A percentile compares a stretch with the other conserved stretches of the same genome.
phyloP scores from a whole-genome alignment of 371 early-diverging fungal genomes.

The Parasitella parasitica region DNA sequence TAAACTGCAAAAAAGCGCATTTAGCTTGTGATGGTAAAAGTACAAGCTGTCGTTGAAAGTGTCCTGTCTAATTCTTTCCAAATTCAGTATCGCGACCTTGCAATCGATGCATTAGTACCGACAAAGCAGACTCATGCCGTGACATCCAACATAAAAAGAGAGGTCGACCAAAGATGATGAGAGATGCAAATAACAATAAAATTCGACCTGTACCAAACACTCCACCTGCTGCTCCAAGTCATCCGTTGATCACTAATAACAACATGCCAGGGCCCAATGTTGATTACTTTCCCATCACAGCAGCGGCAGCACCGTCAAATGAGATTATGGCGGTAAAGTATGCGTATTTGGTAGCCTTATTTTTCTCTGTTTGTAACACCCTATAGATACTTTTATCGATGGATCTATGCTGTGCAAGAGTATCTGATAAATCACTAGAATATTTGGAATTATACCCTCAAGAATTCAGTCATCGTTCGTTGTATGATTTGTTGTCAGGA shows the following conservation, averaged over 20 bases:
- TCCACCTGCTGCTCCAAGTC: not conserved
- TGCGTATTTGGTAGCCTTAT: not conserved
- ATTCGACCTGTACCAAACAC: not conserved
- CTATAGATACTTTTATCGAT: constrained; percentile 23
- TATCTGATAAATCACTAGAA: constrained; percentile 21
- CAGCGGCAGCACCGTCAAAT: not conserved
- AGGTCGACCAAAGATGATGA: constrained; percentile 26
- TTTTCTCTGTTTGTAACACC: not conserved
- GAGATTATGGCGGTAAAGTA: constrained; percentile 2
- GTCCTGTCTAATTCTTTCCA: not conserved
- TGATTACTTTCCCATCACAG: not conserved
- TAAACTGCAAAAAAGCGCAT: constrained; percentile 29
- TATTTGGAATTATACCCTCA: constrained; percentile 23
- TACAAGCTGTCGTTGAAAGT: too few relatives aligned
- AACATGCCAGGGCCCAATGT: not conserved
- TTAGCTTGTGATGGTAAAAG: constrained; percentile 29
- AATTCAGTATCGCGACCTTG: constrained; percentile 29
- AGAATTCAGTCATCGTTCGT: constrained; percentile 25
- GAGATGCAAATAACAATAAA: constrained; percentile 13
- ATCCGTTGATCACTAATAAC: not conserved
- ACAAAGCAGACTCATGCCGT: constrained; percentile 21
- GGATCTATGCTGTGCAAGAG: constrained; percentile 28
- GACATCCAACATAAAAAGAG: constrained; percentile 27
- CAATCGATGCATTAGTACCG: constrained; percentile 16
- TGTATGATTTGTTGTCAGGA: constrained; percentile 26